phyloP scores from a whole-genome alignment of 1,139 yeast genomes.

The Pichia sp. region DNA sequence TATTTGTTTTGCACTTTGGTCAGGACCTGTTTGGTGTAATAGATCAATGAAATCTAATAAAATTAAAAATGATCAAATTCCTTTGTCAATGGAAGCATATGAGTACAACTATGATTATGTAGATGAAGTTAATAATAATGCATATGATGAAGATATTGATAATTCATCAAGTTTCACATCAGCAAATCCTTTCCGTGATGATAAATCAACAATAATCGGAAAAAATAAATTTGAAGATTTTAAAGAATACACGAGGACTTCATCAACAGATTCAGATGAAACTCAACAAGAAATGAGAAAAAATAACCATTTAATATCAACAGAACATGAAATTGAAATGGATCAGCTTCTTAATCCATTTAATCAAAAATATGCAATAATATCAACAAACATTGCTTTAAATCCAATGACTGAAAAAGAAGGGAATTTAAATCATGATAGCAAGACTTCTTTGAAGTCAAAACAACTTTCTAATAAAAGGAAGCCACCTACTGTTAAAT shows the following conservation, averaged over 20 bases:
- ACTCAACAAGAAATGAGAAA: neutral
- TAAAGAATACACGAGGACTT: neutral
- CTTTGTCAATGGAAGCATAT: conserved; percentile 7
- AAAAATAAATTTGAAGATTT: neutral
- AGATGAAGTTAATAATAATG: neutral
- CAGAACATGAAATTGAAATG: too few relatives aligned
- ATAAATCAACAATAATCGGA: neutral
- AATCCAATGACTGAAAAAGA: too few relatives aligned
- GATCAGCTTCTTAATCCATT: too few relatives aligned
- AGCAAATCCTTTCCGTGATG: neutral
- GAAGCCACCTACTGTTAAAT: too few relatives aligned
- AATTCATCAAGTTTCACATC: neutral
- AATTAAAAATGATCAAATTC: neutral
- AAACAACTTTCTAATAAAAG: too few relatives aligned
- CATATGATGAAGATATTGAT: neutral
- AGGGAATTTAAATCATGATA: too few relatives aligned
- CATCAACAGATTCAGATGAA: neutral
- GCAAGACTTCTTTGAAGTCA: too few relatives aligned
- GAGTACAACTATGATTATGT: conserved; percentile 6
- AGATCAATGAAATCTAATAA: conserved; percentile 3
- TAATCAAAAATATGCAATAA: too few relatives aligned
- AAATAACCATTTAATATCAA: too few relatives aligned
- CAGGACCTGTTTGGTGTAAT: conserved; percentile 40
- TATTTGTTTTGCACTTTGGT: conserved; percentile 30
- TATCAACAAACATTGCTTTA: too few relatives aligned